These are phyloP conservation scores for Coprinopsis cinerea DNA, from an alignment of 768 basidiomycete genomes.

Conservation along the genomic window DNA sequence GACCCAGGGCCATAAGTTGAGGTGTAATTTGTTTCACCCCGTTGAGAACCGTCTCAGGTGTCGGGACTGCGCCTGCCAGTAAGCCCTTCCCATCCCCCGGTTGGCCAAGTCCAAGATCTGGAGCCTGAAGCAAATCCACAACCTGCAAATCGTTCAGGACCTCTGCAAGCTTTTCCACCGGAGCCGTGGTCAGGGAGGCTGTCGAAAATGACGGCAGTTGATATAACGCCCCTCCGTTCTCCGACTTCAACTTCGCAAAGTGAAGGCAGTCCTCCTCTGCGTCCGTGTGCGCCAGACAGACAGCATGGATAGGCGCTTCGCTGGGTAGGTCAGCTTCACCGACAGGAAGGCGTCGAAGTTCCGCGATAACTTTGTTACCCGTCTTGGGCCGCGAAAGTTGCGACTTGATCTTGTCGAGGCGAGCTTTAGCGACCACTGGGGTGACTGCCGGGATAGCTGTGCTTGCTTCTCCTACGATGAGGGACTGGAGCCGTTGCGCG, in stretches of 20 bases:
- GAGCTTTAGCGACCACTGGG: conserved; percentile 38
- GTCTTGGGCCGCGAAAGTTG: conserved; percentile 60
- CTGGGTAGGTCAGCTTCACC: conserved; percentile 10
- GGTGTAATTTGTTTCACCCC: conserved; percentile 71
- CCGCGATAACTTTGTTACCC: conserved; percentile 67
- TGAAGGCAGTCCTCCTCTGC: conserved; percentile 54
- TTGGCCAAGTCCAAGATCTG: conserved; percentile 68
- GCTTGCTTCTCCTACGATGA: conserved; percentile 57
- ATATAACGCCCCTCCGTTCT: conserved; percentile 8
- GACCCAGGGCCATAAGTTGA: conserved; percentile 72
- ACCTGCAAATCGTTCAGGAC: conserved; percentile 57
- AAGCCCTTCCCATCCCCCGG: conserved; percentile 64
- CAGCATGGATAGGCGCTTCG: conserved; percentile 70
- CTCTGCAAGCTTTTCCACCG: conserved; percentile 42
- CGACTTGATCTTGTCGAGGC: conserved; percentile 59
- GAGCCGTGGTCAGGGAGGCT: conserved; percentile 39
- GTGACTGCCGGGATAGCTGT: conserved; percentile 32
- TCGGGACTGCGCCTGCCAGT: conserved; percentile 71
- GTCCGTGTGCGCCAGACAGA: conserved; percentile 63
- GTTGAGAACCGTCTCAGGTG: conserved; percentile 61
- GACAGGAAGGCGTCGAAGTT: conserved; percentile 58
- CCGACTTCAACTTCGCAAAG: conserved; percentile 34
- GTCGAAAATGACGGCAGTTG: conserved; percentile 14
- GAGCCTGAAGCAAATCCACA: conserved; percentile 51
- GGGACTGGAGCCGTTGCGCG: conserved; percentile 55